A percentile compares a stretch with the other conserved stretches of the same genome.
Evolutionary conservation across 352 stramenopile genomes (phyloP).

Genomic region (Globisporangium cylindrosporum): DNA sequence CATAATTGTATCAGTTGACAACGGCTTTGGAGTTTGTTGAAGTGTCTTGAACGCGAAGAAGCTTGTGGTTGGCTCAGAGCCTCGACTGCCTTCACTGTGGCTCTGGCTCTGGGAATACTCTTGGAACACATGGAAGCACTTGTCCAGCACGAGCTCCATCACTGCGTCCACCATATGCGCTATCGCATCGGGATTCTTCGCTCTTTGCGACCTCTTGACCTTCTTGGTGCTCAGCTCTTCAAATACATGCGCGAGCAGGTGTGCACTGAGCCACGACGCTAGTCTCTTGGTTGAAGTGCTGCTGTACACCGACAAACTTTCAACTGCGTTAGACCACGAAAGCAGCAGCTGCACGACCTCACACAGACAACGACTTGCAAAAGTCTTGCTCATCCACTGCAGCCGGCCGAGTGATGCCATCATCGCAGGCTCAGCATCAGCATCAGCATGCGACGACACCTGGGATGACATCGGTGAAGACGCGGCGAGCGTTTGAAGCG

Average conservation of each 20-base stretch:
- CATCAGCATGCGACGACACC: no score
- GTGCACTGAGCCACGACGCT: slow-evolving; percentile 47
- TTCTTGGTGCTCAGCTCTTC: slow-evolving; percentile 2
- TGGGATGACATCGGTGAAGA: slow-evolving; percentile 1
- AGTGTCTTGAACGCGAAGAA: slow-evolving; percentile 59
- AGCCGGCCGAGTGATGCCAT: slow-evolving; percentile 22
- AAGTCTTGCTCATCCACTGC: slow-evolving; percentile 25
- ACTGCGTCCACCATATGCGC: not conserved
- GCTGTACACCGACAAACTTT: not conserved
- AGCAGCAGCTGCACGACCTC: slow-evolving; percentile 15
- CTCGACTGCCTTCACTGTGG: slow-evolving; percentile 2
- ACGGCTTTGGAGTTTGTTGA: not conserved
- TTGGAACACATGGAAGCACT: slow-evolving; percentile 50
- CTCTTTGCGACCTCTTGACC: not conserved
- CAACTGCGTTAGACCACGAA: not conserved
- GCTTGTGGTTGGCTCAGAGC: slow-evolving; percentile 26
- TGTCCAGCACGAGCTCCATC: slow-evolving; percentile 31
- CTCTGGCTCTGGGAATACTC: slow-evolving; percentile 38
- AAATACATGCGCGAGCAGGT: slow-evolving; percentile 36
- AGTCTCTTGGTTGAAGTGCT: slow-evolving; percentile 13
- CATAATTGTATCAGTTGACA: slow-evolving; percentile 15
- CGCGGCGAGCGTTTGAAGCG: not conserved
- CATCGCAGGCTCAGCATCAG: not conserved
- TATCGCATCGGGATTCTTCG: not conserved
- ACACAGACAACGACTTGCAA: slow-evolving; percentile 2